Evolutionary conservation across 768 basidiomycete genomes (phyloP).

Genomic region (Flagelloscypha sp.): DNA sequence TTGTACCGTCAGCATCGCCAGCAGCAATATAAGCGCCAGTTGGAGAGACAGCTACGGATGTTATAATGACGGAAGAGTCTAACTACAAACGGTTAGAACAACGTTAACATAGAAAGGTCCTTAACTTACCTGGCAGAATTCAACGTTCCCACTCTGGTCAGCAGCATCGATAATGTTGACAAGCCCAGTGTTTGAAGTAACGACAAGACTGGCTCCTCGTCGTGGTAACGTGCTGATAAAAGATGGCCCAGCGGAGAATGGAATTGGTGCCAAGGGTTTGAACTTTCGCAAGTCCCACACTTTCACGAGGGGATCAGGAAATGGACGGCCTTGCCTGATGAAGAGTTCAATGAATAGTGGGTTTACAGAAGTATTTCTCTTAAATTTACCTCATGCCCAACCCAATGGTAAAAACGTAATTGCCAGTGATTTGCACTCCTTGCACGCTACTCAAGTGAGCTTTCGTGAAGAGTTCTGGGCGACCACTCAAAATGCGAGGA

Average conservation of each 20-base stretch:
- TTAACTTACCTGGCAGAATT: conserved; percentile 68
- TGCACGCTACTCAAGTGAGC: conserved; percentile 80
- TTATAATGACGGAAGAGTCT: conserved; percentile 68
- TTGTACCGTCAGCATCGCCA: conserved; percentile 76
- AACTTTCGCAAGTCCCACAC: conserved; percentile 84
- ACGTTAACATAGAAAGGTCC: conserved; percentile 1
- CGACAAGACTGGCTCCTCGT: conserved; percentile 61
- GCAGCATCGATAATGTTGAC: conserved; percentile 80
- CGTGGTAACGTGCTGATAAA: conserved; percentile 78
- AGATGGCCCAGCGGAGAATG: conserved; percentile 80
- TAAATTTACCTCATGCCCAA: conserved; percentile 65
- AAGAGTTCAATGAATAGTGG: conserved; percentile 6
- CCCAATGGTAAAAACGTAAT: conserved; percentile 81
- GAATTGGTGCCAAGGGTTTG: conserved; percentile 73
- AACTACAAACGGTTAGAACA: conserved; percentile 33
- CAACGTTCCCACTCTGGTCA: conserved; percentile 55
- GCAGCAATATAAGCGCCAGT: conserved; percentile 90
- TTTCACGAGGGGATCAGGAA: conserved; percentile 88
- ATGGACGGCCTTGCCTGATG: conserved; percentile 73
- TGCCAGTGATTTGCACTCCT: conserved; percentile 72
- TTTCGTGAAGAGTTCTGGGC: conserved; percentile 49
- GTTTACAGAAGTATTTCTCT: background rate
- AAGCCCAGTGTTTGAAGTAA: conserved; percentile 75
- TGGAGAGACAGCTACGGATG: conserved; percentile 72
- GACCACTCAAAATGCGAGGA: conserved; percentile 51